A percentile compares a stretch with the other conserved stretches of the same genome.
phyloP scores from a whole-genome alignment of 352 stramenopile species.

The Pythium sp. region DNA sequence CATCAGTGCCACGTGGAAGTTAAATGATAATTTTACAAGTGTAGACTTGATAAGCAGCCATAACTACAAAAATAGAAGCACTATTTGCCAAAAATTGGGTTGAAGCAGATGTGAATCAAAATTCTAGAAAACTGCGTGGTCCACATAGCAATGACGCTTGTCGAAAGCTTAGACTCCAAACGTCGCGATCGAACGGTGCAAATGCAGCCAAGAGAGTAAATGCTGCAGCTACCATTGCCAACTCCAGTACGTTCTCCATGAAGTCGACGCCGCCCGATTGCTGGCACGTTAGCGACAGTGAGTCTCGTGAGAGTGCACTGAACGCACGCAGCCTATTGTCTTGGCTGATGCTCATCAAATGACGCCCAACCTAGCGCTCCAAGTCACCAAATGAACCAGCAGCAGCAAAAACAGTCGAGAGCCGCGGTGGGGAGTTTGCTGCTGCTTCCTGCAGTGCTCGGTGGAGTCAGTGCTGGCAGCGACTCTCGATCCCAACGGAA shows the following conservation, averaged over 20 bases:
- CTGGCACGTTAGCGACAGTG: background rate
- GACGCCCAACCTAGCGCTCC: too few species aligned
- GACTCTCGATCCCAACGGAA: background rate
- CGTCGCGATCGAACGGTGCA: background rate
- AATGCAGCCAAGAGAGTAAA: background rate
- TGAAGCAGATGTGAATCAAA: background rate
- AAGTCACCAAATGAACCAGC: background rate
- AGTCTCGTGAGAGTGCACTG: background rate
- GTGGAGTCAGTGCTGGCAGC: background rate
- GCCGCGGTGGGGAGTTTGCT: background rate
- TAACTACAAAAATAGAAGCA: background rate
- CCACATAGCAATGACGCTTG: background rate
- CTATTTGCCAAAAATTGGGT: background rate
- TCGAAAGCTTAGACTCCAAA: too few species aligned
- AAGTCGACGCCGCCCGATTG: background rate
- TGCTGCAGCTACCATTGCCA: background rate
- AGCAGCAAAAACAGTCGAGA: background rate
- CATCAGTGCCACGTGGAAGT: background rate
- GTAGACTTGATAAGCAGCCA: background rate
- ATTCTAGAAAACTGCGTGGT: slow-evolving; percentile 9
- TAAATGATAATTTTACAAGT: background rate
- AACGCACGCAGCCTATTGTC: background rate
- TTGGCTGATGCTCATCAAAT: too few species aligned
- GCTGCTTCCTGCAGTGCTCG: background rate
- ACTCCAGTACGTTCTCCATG: background rate